Evolutionary conservation across 352 stramenopile species (phyloP).

Genomic region (Ophiocytium majus): DNA sequence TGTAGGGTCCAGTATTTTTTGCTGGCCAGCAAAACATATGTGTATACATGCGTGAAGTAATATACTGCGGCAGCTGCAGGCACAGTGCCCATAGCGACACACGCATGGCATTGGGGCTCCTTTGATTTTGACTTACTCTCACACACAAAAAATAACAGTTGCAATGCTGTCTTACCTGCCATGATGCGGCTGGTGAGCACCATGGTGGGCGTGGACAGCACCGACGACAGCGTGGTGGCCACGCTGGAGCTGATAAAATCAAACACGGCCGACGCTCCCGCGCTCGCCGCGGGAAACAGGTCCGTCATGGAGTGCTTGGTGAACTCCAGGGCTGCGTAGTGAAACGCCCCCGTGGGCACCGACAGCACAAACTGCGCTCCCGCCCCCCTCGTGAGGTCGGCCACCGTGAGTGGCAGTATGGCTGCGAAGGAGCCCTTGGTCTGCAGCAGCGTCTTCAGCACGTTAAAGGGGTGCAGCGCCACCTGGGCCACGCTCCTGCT

Average conservation of each 20-base stretch:
- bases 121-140: no score
- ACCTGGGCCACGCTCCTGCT: slow-evolving; percentile 65
- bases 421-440: slow-evolving; percentile 58
- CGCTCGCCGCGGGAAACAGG: background rate
- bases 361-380: slow-evolving; percentile 74
- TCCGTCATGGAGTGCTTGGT: slow-evolving; percentile 3
- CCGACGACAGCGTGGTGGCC: slow-evolving; percentile 67
- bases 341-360: slow-evolving; percentile 74
- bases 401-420: slow-evolving; percentile 62
- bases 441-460: slow-evolving; percentile 81
- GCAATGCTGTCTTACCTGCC: slow-evolving; percentile 61
- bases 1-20: no score
- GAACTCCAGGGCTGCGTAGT: slow-evolving; percentile 73
- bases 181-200: slow-evolving; percentile 79
- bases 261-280: slow-evolving; percentile 59
- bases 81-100: no score
- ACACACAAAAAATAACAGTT: background rate
- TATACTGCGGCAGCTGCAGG: no score
- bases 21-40: no score
- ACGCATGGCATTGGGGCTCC: no score
- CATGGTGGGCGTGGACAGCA: slow-evolving; percentile 74
- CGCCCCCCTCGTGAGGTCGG: slow-evolving; percentile 65
- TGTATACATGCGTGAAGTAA: no score
- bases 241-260: slow-evolving; percentile 70
- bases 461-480: slow-evolving; percentile 75